These are phyloP conservation scores for Pyrenochaeta sp. DNA, from an alignment of 2,329 filamentous ascomycete genomes.

Conservation along the genomic window DNA sequence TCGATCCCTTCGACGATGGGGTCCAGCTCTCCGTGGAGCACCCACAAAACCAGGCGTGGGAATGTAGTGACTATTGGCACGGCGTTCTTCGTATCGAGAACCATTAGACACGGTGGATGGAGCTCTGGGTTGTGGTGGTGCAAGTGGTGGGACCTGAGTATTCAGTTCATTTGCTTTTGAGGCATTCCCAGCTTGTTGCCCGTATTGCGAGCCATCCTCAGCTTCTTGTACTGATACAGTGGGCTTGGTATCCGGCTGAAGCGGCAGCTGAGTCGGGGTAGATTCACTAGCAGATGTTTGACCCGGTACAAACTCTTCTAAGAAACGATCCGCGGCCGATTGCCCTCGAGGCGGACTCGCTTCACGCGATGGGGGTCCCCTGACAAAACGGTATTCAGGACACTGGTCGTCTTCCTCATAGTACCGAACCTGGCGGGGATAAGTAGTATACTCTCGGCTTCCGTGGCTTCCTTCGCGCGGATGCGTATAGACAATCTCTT, in stretches of 20 bases:
- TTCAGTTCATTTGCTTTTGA: slow-evolving; percentile 24
- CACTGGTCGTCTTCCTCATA: slow-evolving; percentile 33
- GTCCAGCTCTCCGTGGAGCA: slow-evolving; percentile 34
- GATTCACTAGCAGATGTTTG: slow-evolving; percentile 26
- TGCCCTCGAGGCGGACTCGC: slow-evolving; percentile 31
- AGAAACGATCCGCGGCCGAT: slow-evolving; percentile 46
- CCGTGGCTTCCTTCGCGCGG: slow-evolving; percentile 37
- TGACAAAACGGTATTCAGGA: slow-evolving; percentile 33
- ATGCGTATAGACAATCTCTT: slow-evolving; percentile 39
- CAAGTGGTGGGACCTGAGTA: slow-evolving; percentile 22
- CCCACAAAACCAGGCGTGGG: slow-evolving; percentile 37
- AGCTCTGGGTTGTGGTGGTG: slow-evolving; percentile 29
- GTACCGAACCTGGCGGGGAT: slow-evolving; percentile 39
- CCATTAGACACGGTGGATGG: slow-evolving; percentile 45
- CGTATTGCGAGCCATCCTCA: slow-evolving; percentile 41
- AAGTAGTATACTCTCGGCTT: slow-evolving; percentile 35
- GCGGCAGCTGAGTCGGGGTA: slow-evolving; percentile 15
- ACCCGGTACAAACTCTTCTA: slow-evolving; percentile 42
- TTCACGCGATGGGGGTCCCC: slow-evolving; percentile 32
- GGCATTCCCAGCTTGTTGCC: slow-evolving; percentile 35
- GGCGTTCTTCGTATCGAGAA: slow-evolving; percentile 41
- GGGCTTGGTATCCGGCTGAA: slow-evolving; percentile 24
- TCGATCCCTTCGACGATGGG: slow-evolving; percentile 44
- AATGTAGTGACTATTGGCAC: slow-evolving; percentile 30
- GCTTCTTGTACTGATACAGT: slow-evolving; percentile 27